Conservation (phyloP, 2,329 filamentous ascomycete genomes). For the Fusarium sp. region DNA sequence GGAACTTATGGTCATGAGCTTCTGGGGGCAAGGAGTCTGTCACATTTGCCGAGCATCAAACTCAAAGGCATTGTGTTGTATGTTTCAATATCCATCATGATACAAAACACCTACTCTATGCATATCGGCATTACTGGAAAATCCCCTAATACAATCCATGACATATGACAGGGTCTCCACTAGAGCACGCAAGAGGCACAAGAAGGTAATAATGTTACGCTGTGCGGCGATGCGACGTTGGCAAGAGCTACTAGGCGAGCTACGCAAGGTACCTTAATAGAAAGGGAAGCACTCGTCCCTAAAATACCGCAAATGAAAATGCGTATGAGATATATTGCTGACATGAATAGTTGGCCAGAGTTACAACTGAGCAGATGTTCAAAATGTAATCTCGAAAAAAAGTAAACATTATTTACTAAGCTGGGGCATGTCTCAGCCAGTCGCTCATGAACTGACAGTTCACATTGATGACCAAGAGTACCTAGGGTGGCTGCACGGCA, state of each 20-base stretch:
- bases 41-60: neutral
- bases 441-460: slow-evolving; percentile 2
- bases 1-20: neutral
- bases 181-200: slow-evolving; percentile 30
- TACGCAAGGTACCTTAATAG: neutral
- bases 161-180: slow-evolving; percentile 7
- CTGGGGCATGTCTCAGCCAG: slow-evolving; percentile 27
- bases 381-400: neutral
- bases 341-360: neutral
- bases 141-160: neutral
- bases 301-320: neutral
- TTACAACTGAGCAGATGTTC: neutral
- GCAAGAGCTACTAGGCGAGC: neutral
- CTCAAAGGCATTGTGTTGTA: slow-evolving; percentile 8
- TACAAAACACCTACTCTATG: neutral
- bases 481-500: slow-evolving; percentile 19
- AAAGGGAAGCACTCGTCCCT: neutral
- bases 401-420: neutral
- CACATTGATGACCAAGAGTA: slow-evolving; percentile 7
- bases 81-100: slow-evolving; percentile 3
- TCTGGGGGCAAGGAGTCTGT: neutral
- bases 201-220: slow-evolving; percentile 33
- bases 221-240: slow-evolving; percentile 25
- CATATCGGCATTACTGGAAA: neutral
- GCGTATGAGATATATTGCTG: neutral